These are phyloP conservation scores for Fonsecaea nubica DNA, from an alignment of 2,329 filamentous ascomycete genomes.

Conservation along the genomic window DNA sequence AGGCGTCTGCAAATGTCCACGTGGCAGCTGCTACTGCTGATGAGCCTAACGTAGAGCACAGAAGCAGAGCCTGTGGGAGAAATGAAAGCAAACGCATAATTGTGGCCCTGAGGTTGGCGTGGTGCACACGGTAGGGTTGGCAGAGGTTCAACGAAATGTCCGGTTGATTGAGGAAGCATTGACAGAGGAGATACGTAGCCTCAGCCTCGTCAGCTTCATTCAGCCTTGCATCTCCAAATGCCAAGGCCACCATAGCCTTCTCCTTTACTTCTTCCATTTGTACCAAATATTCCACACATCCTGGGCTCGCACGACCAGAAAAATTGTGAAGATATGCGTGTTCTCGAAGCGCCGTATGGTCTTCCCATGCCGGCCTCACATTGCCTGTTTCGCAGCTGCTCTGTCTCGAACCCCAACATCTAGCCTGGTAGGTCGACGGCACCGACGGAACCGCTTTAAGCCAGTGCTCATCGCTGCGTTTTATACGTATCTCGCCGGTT, in stretches of 20 bases:
- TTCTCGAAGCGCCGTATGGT: no score
- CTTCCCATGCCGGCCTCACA: no score
- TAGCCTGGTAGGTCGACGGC: no score
- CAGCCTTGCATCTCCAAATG: conserved; percentile 14
- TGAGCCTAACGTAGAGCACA: conserved; percentile 25
- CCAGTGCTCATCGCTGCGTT: no score
- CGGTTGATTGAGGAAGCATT: not conserved
- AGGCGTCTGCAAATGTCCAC: conserved; percentile 70
- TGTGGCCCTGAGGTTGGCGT: not conserved
- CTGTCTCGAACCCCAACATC: no score
- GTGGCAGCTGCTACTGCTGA: conserved; percentile 55
- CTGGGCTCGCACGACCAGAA: no score
- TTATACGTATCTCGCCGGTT: no score
- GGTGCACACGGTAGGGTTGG: not conserved
- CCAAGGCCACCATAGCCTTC: not conserved
- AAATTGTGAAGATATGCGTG: no score
- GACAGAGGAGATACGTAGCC: conserved; percentile 17
- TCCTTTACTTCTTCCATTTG: no score
- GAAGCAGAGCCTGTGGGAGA: conserved; percentile 27
- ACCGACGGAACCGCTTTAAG: no score
- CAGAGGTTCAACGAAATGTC: not conserved
- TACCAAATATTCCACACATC: no score
- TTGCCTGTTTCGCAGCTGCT: no score
- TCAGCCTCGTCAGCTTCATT: conserved; percentile 15
- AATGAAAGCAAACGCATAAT: conserved; percentile 33